These are phyloP conservation scores for Vitis rupestris DNA, from an alignment of 164 flowering plant genomes.

Conservation along the genomic window DNA sequence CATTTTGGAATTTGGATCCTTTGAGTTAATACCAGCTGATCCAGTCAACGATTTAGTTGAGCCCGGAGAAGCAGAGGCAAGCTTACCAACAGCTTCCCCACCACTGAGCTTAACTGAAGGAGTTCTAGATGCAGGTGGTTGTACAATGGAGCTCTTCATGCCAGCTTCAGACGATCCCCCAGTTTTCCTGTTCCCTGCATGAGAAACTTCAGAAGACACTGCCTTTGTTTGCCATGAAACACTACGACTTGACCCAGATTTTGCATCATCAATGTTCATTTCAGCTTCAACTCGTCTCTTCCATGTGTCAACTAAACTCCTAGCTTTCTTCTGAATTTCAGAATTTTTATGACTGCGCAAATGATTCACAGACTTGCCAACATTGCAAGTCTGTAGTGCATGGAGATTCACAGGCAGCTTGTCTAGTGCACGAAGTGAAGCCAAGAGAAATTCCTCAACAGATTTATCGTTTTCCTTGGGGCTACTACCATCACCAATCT, in stretches of 20 bases:
- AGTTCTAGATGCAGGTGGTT: conserved; percentile 52
- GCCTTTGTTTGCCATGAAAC: conserved; percentile 65
- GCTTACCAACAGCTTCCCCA: conserved; percentile 40
- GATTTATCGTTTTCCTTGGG: conserved; percentile 65
- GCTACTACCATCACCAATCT: conserved; percentile 56
- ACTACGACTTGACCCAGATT: conserved; percentile 58
- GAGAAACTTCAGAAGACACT: conserved; percentile 50
- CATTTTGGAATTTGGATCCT: conserved; percentile 24
- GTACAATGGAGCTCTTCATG: conserved; percentile 48
- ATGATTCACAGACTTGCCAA: conserved; percentile 90
- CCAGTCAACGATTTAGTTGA: conserved; percentile 38
- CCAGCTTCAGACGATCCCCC: conserved; percentile 56
- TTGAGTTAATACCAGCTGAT: conserved; percentile 26
- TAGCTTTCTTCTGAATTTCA: conserved; percentile 45
- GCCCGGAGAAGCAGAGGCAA: conserved; percentile 49
- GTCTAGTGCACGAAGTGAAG: conserved; percentile 86
- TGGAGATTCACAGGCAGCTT: conserved; percentile 86
- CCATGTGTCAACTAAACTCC: conserved; percentile 90
- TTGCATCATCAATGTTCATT: conserved; percentile 78
- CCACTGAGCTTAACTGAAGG: conserved; percentile 39
- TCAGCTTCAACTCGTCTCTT: conserved; percentile 95
- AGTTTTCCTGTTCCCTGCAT: conserved; percentile 48
- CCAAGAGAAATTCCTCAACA: conserved; percentile 80
- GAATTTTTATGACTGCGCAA: conserved; percentile 41
- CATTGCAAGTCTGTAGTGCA: conserved; percentile 76